Percentiles rank a stretch among this genome's conserved stretches.
Conservation (phyloP, 768 basidiomycete genomes). For the Daedalea quercina region DNA sequence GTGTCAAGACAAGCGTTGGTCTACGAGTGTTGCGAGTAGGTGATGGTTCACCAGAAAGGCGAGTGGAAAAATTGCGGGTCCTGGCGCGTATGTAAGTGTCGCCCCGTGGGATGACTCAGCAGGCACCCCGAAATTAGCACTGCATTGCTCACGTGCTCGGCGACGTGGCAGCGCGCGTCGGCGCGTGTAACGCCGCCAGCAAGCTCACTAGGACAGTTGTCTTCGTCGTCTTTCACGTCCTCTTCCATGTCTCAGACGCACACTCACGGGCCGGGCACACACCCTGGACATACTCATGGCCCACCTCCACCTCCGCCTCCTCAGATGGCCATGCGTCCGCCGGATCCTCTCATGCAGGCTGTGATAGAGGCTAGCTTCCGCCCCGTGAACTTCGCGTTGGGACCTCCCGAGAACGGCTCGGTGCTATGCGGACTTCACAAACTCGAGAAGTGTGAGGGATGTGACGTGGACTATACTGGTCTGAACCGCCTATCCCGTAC, state of each 20-base stretch:
- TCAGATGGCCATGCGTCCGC: conserved; percentile 31
- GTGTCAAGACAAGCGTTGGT: conserved; percentile 20
- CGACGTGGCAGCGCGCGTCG: conserved; percentile 13
- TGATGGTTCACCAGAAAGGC: conserved; percentile 29
- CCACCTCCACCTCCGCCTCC: conserved; percentile 31
- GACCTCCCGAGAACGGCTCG: conserved; percentile 42
- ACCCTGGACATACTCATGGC: conserved; percentile 39
- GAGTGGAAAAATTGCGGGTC: conserved; percentile 19
- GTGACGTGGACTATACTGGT: conserved; percentile 63
- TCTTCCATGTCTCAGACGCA: conserved; percentile 57
- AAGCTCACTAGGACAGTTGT: too few species aligned
- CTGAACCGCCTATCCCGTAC: conserved; percentile 75
- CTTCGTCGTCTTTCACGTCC: neutral
- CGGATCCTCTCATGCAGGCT: conserved; percentile 70
- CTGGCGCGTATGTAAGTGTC: conserved; percentile 1
- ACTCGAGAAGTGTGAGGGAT: conserved; percentile 67
- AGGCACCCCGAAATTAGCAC: neutral
- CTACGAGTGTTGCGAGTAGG: conserved; percentile 27
- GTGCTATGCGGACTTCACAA: conserved; percentile 64
- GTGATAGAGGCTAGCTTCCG: conserved; percentile 69
- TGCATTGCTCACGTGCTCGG: neutral
- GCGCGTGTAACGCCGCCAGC: too few species aligned
- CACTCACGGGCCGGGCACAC: conserved; percentile 53
- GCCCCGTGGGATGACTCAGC: conserved; percentile 13
- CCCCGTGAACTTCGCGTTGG: conserved; percentile 49